Conservation (phyloP, 257 asterid genomes). For the Solanum chiquidenum region DNA sequence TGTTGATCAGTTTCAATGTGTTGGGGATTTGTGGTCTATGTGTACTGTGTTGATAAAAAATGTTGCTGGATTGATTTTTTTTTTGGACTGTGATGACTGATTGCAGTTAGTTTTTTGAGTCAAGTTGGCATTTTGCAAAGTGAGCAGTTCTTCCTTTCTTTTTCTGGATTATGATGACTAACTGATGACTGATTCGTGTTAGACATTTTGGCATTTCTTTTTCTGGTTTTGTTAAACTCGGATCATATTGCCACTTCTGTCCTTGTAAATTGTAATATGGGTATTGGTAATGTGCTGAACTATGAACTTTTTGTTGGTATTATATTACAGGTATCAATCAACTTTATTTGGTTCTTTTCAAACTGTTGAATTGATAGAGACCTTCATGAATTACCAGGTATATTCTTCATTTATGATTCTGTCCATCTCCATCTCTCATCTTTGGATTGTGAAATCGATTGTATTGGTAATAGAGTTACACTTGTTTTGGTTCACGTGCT, state of each 20-base stretch:
- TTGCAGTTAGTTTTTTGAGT: background rate
- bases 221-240: background rate
- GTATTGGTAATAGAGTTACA: background rate
- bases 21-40: background rate
- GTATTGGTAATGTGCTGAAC: background rate
- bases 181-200: background rate
- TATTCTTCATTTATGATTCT: background rate
- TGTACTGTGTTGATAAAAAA: background rate
- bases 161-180: background rate
- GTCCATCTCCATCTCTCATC: background rate
- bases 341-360: conserved; percentile 88
- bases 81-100: background rate
- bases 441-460: background rate
- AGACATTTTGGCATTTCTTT: background rate
- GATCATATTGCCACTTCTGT: background rate
- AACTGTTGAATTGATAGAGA: conserved; percentile 85
- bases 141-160: background rate
- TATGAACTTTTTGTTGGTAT: background rate
- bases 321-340: conserved; percentile 69
- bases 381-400: conserved; percentile 98
- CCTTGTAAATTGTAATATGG: background rate
- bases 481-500: background rate
- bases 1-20: background rate
- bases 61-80: background rate
- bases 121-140: background rate